Evolutionary conservation across 1,139 yeast genomes (phyloP).

Genomic region (Barnettozyma hawaiiensis): DNA sequence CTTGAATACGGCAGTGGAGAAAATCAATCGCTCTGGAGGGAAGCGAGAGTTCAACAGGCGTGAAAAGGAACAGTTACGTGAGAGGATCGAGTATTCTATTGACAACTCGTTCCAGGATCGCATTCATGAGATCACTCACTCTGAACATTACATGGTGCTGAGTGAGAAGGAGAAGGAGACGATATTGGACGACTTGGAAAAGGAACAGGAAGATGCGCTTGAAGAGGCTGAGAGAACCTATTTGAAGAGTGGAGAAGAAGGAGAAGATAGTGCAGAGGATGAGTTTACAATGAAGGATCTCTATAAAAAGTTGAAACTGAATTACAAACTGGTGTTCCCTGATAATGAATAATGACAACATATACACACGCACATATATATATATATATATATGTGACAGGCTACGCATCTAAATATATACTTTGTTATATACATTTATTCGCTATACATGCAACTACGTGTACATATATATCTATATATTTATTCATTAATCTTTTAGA

Average conservation of each 20-base stretch:
- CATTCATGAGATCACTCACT: slow-evolving; percentile 31
- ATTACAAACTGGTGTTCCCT: slow-evolving; percentile 35
- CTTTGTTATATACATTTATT: not conserved
- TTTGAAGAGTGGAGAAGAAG: slow-evolving; percentile 26
- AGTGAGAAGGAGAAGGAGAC: slow-evolving; percentile 29
- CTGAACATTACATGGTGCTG: slow-evolving; percentile 33
- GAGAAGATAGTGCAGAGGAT: slow-evolving; percentile 26
- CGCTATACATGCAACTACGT: not conserved
- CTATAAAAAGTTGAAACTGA: slow-evolving; percentile 35
- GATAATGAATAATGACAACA: slow-evolving; percentile 5
- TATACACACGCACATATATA: too few relatives aligned
- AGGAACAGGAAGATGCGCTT: slow-evolving; percentile 25
- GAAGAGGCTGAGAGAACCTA: slow-evolving; percentile 18
- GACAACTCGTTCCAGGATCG: slow-evolving; percentile 33
- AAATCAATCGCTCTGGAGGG: slow-evolving; percentile 41
- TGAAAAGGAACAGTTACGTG: slow-evolving; percentile 32
- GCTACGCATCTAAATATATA: not conserved
- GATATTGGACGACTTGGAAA: slow-evolving; percentile 25
- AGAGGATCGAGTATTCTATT: slow-evolving; percentile 30
- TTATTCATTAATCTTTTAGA: slow-evolving; percentile 25
- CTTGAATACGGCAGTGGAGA: slow-evolving; percentile 35
- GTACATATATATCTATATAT: too few relatives aligned
- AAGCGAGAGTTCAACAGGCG: slow-evolving; percentile 35
- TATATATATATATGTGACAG: too few relatives aligned
- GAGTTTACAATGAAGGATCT: slow-evolving; percentile 41